phyloP scores from a whole-genome alignment of 345 rosid species.

The Syzygium grande region DNA sequence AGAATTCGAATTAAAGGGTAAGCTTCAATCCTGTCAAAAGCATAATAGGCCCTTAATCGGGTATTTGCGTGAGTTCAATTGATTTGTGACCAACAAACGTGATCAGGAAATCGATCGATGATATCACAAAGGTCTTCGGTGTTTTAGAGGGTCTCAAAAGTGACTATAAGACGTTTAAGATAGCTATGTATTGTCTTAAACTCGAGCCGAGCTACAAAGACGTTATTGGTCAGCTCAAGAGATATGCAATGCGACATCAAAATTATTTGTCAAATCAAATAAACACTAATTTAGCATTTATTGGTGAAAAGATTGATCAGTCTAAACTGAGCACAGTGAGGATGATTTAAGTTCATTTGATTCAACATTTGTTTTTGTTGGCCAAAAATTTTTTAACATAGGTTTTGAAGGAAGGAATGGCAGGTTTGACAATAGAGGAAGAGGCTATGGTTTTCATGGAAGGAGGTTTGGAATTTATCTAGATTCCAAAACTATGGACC shows the following conservation, averaged over 20 bases:
- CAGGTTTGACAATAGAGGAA: neutral
- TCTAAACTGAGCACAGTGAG: neutral
- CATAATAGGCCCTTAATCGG: neutral
- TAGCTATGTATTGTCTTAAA: neutral
- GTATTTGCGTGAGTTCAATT: neutral
- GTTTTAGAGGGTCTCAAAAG: neutral
- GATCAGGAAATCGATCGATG: neutral
- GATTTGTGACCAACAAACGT: neutral
- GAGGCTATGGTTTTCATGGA: neutral
- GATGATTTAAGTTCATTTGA: neutral
- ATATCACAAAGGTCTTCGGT: neutral
- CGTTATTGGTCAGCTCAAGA: neutral
- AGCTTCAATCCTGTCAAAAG: neutral
- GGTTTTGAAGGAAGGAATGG: neutral
- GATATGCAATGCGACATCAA: neutral
- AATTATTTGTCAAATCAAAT: neutral
- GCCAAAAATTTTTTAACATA: neutral
- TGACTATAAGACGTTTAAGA: neutral
- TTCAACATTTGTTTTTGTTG: neutral
- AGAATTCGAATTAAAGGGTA: neutral
- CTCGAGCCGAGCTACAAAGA: accelerated
- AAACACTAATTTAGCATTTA: neutral
- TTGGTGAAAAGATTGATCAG: neutral
- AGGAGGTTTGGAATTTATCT: neutral
- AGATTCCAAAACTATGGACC: neutral